Evolutionary conservation across 108 stramenopile species (phyloP), one percentile per base, ranked within the genome.

Genomic region (Stephanodiscus triporus): DNA sequence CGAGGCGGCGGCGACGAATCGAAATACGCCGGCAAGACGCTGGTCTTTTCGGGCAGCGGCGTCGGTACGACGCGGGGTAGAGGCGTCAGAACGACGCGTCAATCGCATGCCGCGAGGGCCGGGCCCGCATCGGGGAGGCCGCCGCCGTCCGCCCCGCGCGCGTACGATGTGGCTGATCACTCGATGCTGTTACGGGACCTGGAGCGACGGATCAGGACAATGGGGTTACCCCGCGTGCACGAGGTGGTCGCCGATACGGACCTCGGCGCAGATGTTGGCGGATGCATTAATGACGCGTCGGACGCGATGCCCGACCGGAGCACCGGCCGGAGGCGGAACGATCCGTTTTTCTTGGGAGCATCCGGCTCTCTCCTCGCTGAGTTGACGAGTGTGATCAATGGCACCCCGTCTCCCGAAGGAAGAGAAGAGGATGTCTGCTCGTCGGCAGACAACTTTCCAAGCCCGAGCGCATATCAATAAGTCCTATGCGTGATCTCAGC

Each of bases 41-140:
- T 75, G 74, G 68, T 81, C 22, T 81, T 81, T 45, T 66, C 74
- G 23, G 80, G 73, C 24, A 67, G 70, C 37, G 80, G 80, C 58
- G 55, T 51, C 24, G 34, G 70, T n/a, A n/a, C n/a, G n/a, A n/a
- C n/a, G n/a, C n/a, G n/a, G n/a, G n/a, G n/a, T n/a, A n/a, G n/a
- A n/a, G n/a, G n/a, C n/a, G n/a, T n/a, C n/a, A 29, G 75, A 40
- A 34, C 68, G 27, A 45, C 22, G 20, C 10, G 9, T 26, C 68
- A 42, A 36, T 57, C 4, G 48, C 37, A n/a, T 24, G 13, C 4
- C 34, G 11, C 42, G 57, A 50, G 34, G 32, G 10, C 58, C n/a
- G 32, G 36, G 29, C 6, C 11, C 16, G 10, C 27, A 9, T 57
- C 58, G 9, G 30, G 22, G 37, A 37, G 9, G 9, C 10, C 0